phyloP scores from a whole-genome alignment of 2,329 filamentous ascomycete species.

The Fusarium penzigii region DNA sequence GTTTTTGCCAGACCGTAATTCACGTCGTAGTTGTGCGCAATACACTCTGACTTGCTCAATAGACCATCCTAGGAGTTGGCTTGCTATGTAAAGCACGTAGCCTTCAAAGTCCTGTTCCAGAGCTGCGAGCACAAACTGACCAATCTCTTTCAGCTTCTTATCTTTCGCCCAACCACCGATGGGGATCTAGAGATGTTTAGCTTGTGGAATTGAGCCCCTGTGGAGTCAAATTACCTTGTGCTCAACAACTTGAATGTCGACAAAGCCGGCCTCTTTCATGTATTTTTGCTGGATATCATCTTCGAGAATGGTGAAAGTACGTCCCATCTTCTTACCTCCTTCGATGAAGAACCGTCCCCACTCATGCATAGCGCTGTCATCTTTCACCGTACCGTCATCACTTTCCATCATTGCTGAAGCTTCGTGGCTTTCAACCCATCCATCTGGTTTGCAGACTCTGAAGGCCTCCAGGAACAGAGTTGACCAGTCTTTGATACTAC shows the following conservation, averaged over 20 bases:
- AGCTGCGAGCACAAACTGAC: not conserved
- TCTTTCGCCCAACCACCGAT: conserved; percentile 5
- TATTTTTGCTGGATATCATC: conserved; percentile 4
- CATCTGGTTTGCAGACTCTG: conserved; percentile 56
- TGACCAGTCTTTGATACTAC: conserved; percentile 57
- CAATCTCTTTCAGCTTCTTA: conserved; percentile 1
- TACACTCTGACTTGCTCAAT: conserved; percentile 10
- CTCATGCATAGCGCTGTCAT: conserved; percentile 23
- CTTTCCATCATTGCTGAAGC: conserved; percentile 23
- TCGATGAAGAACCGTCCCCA: conserved; percentile 29
- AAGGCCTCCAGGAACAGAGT: conserved; percentile 52
- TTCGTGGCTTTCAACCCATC: conserved; percentile 37
- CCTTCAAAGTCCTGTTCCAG: conserved; percentile 11
- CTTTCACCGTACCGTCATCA: conserved; percentile 31
- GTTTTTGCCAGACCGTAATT: not conserved
- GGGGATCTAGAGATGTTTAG: not conserved
- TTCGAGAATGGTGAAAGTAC: conserved; percentile 1
- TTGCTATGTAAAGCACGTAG: conserved; percentile 10
- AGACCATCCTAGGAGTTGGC: conserved; percentile 11
- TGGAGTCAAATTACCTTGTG: too few relatives aligned
- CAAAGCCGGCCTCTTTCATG: conserved; percentile 4
- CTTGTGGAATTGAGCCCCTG: too few relatives aligned
- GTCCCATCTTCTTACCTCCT: conserved; percentile 21
- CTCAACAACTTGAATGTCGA: not conserved
- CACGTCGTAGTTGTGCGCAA: conserved; percentile 12